A percentile compares a stretch with the other conserved stretches of the same genome.
These are phyloP conservation scores for Aspergillus sp. DNA, from an alignment of 2,329 filamentous ascomycete species.

Conservation along the genomic window DNA sequence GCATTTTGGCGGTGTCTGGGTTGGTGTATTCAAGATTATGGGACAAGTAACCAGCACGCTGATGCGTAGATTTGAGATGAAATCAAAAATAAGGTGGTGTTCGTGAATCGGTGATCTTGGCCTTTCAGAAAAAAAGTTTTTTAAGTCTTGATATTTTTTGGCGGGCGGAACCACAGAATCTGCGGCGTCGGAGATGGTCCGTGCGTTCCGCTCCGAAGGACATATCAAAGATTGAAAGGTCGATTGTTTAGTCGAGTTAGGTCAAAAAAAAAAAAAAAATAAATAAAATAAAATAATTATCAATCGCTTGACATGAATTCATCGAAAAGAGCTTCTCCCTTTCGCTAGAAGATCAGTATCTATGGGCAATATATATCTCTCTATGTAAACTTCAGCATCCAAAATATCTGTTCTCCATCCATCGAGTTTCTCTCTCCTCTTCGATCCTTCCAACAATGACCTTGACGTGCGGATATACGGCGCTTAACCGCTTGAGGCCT, in stretches of 20 bases:
- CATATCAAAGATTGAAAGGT: too few species aligned
- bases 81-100: neutral
- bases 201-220: constrained; percentile 23
- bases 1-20: constrained; percentile 27
- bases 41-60: neutral
- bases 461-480: constrained; percentile 82
- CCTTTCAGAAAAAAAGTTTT: constrained; percentile 7
- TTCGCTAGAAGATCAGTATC: neutral
- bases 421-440: constrained; percentile 78
- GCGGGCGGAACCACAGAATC: constrained; percentile 22
- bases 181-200: constrained; percentile 25
- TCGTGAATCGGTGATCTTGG: neutral
- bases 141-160: constrained; percentile 20
- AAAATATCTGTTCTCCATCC: constrained; percentile 88
- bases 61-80: neutral
- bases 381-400: constrained; percentile 60
- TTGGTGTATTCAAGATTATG: neutral
- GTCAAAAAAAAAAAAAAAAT: neutral
- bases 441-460: constrained; percentile 83
- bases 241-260: neutral
- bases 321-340: neutral
- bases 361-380: neutral
- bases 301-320: neutral
- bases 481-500: constrained; percentile 79
- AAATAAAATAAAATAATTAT: too few species aligned